Evolutionary conservation across 2,329 filamentous ascomycete species (phyloP).

Genomic region (Colletotrichum tropicale): DNA sequence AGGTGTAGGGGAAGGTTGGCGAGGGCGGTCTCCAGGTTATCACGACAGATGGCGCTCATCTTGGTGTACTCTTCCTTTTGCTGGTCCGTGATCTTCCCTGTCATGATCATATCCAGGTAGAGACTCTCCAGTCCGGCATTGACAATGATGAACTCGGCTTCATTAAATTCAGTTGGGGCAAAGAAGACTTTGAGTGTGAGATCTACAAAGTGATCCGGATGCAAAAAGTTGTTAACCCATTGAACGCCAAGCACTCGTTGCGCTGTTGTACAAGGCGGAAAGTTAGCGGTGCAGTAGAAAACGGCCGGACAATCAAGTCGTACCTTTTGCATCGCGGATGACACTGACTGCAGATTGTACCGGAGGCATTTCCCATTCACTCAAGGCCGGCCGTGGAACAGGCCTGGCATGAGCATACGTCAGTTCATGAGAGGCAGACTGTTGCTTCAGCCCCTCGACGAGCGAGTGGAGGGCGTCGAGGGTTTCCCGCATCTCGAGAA

Average conservation of each 20-base stretch:
- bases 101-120: conserved; percentile 27
- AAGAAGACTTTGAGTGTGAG: conserved; percentile 37
- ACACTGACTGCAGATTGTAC: conserved; percentile 15
- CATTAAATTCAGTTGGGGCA: conserved; percentile 30
- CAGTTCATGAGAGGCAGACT: conserved; percentile 28
- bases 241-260: conserved; percentile 10
- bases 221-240: conserved; percentile 33
- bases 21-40: conserved; percentile 35
- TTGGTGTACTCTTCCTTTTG: conserved; percentile 26
- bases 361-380: conserved; percentile 18
- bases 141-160: conserved; percentile 36
- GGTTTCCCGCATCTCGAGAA: conserved; percentile 37
- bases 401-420: conserved; percentile 25
- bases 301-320: neutral
- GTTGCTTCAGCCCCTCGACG: conserved; percentile 29
- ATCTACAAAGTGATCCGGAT: conserved; percentile 32
- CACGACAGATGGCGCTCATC: conserved; percentile 27
- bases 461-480: conserved; percentile 36
- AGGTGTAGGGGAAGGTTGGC: conserved; percentile 34
- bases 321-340: conserved; percentile 18
- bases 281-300: neutral
- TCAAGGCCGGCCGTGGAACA: neutral
- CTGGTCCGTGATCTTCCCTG: neutral
- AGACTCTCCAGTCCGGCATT: conserved; percentile 35
- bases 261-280: neutral